Evolutionary conservation across 352 stramenopile genomes (phyloP).

Genomic region (Blastocystis sp.): DNA sequence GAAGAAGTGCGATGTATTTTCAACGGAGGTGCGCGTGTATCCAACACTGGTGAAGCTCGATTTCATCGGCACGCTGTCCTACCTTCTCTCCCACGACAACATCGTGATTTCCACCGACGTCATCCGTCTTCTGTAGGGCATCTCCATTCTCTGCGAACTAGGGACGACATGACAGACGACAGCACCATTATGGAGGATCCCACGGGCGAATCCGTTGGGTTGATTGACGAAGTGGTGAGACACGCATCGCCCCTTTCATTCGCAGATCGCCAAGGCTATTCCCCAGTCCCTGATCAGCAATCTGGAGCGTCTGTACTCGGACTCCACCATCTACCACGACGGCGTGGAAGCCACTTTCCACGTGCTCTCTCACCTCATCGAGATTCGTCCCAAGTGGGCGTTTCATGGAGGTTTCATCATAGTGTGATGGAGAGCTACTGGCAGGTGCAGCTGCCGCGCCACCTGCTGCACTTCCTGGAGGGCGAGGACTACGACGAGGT

Average conservation of each 20-base stretch:
- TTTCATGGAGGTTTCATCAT: neutral
- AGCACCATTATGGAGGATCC: conserved; percentile 14
- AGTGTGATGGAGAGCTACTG: conserved; percentile 34
- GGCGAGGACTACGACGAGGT: neutral
- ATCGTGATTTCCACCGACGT: conserved; percentile 41
- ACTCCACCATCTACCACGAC: conserved; percentile 26
- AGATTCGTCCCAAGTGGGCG: neutral
- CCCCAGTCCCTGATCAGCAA: conserved; percentile 49
- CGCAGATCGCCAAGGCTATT: conserved; percentile 30
- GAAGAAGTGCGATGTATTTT: conserved; percentile 55
- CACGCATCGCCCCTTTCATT: neutral
- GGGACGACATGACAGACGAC: conserved; percentile 55
- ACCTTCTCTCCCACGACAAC: conserved; percentile 47
- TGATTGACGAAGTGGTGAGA: conserved; percentile 27
- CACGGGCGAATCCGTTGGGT: neutral
- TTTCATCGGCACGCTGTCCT: conserved; percentile 38
- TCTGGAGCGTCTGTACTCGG: neutral
- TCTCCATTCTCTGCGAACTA: neutral
- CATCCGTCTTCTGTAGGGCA: conserved; percentile 16
- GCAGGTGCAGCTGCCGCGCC: neutral
- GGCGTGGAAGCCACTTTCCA: conserved; percentile 11
- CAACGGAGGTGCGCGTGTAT: conserved; percentile 36
- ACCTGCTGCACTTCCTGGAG: neutral
- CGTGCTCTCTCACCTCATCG: neutral
- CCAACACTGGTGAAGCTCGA: conserved; percentile 46